Base-by-base conservation (phyloP, 352 stramenopile genomes). In the Pseudoperonospora humuli region DNA sequence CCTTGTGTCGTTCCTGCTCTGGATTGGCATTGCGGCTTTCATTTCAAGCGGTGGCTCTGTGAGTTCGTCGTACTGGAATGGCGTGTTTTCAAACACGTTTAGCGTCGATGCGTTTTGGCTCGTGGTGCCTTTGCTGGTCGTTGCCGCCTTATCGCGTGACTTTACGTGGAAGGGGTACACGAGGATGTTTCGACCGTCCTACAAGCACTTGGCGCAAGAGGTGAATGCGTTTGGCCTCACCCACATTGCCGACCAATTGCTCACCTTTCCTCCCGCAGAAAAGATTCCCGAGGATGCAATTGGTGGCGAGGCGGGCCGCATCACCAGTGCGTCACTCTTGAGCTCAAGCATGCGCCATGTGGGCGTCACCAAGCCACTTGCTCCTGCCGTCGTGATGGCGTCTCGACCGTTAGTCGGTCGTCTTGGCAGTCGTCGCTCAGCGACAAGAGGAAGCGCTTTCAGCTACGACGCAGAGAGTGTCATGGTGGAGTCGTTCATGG, bases 401-500 rank as follows among this genome's bases (percentile, higher is more conserved):
- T 20, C 45, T 7, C 60, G 57, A 5, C 64, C 48, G 38, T 50
- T 63, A 14, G 57, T 50, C 9, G 47, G 58, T 2, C 55, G 58
- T 17, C 11, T 71, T 10, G 59, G 43, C 13, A 70, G 44, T 61
- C 70, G 50, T n/a, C 44, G 48, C 17, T 68, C 59, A 1, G 35
- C 48, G 5, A 73, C 65, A 19, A 74, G 82, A 36, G 82, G 82
- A 35, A 86, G 67, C 38, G 82, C 82, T 3, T 93, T 93, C 58
- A 92, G 82, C 52, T 93, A 93, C 63, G 82, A 93, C 25, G 79
- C 82, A 15, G 82, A 93, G 48, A 86, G 75, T 63, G 75, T 93
- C 28, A 92, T 93, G 82, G 82, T 90, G 19, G 77, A 92, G 56
- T 87, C 78, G 21, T 93, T 87, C 62, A 86, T 93, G 66, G 74